These are phyloP conservation scores for Penicillium atrosanguineum DNA, from an alignment of 495 filamentous ascomycete genomes.

Conservation along the genomic window DNA sequence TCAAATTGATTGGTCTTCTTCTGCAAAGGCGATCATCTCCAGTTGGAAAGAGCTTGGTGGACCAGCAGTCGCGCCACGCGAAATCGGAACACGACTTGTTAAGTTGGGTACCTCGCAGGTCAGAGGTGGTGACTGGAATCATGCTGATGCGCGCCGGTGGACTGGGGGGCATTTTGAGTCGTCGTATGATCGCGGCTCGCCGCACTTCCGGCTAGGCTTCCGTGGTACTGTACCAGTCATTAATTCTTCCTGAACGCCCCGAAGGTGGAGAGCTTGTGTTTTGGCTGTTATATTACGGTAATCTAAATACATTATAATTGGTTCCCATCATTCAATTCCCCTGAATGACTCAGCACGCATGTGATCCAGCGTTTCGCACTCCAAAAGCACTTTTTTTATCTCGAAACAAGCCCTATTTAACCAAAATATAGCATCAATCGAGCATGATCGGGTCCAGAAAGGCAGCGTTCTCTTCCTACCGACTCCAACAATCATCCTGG, in stretches of 20 bases:
- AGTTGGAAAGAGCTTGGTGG: slow-evolving; percentile 12
- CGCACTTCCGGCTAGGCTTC: slow-evolving; percentile 34
- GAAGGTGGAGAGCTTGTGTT: neutral
- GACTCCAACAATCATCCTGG: neutral
- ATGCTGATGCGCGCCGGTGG: slow-evolving; percentile 1
- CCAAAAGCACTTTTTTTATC: neutral
- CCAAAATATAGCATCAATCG: neutral
- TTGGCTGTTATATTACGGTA: slow-evolving; percentile 2
- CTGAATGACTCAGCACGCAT: slow-evolving; percentile 23
- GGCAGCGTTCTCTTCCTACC: neutral
- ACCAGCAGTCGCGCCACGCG: slow-evolving; percentile 12
- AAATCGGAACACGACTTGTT: slow-evolving; percentile 4
- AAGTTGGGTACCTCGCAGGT: neutral
- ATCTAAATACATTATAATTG: slow-evolving; percentile 6
- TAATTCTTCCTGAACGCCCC: neutral
- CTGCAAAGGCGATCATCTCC: slow-evolving; percentile 18
- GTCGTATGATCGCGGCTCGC: slow-evolving; percentile 47
- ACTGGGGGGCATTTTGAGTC: slow-evolving; percentile 13
- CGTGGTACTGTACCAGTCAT: slow-evolving; percentile 8
- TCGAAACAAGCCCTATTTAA: neutral
- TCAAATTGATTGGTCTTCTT: slow-evolving; percentile 18
- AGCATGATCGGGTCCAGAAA: neutral
- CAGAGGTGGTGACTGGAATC: neutral
- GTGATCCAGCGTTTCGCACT: slow-evolving; percentile 11
- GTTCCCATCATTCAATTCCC: neutral